A percentile compares a stretch with the other conserved stretches of the same genome.
phyloP scores from a whole-genome alignment of 306 rosid species.

The Sophora flavescens region DNA sequence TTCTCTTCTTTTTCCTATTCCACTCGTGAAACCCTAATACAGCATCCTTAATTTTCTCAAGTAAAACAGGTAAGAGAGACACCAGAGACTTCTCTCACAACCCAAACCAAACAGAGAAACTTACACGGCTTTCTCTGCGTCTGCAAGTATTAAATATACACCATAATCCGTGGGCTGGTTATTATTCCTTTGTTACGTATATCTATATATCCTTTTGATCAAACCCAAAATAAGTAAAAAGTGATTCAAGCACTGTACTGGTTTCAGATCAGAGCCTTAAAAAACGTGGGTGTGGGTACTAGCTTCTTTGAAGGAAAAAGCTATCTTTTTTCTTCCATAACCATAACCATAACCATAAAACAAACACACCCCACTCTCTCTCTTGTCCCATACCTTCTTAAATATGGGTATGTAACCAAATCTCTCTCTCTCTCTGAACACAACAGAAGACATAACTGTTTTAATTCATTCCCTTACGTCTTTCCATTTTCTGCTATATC shows the following conservation, averaged over 20 bases:
- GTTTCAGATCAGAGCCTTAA: constrained; percentile 51
- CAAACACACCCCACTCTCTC: constrained; percentile 10
- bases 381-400: constrained; percentile 45
- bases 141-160: constrained; percentile 45
- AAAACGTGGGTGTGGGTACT: constrained; percentile 42
- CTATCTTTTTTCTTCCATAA: constrained; percentile 39
- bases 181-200: constrained; percentile 48
- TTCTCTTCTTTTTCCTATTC: background rate
- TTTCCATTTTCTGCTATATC: constrained; percentile 37
- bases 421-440: constrained; percentile 50
- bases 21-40: constrained; percentile 63
- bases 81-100: background rate
- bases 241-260: constrained; percentile 47
- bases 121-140: constrained; percentile 37
- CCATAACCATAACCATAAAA: constrained; percentile 47
- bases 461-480: constrained; percentile 35
- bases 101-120: constrained; percentile 29
- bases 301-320: constrained; percentile 34
- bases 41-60: background rate
- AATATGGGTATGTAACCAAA: constrained; percentile 41
- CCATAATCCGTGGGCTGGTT: constrained; percentile 49
- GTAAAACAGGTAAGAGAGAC: background rate
- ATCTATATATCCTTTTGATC: constrained; percentile 11
- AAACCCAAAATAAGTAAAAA: constrained; percentile 54
- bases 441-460: constrained; percentile 2